These are phyloP conservation scores for Cladophialophora bantiana DNA, from an alignment of 2,329 filamentous ascomycete species.

Conservation along the genomic window DNA sequence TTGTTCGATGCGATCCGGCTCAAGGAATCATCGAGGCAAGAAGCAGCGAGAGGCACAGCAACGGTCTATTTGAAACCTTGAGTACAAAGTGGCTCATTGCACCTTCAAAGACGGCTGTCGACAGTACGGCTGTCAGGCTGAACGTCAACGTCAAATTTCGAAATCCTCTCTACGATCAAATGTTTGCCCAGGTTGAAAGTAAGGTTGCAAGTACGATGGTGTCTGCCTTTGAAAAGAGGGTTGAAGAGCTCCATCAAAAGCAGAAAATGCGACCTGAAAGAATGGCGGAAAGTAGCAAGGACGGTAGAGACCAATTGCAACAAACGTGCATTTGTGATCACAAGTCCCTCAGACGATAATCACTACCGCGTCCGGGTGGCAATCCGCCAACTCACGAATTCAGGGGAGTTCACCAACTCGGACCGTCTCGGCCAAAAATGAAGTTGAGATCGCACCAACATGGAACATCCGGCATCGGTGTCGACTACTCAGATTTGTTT, in stretches of 20 bases:
- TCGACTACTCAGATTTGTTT: not conserved
- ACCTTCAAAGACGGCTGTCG: constrained; percentile 43
- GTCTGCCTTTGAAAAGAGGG: constrained; percentile 86
- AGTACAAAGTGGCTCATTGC: constrained; percentile 54
- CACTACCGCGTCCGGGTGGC: not conserved
- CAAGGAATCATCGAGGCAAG: constrained; percentile 73
- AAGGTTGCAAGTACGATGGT: constrained; percentile 90
- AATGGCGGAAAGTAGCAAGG: not conserved
- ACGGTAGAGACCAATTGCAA: not conserved
- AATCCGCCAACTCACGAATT: not conserved
- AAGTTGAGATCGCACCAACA: not conserved
- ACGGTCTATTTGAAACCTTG: constrained; percentile 54
- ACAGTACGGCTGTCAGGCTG: constrained; percentile 76
- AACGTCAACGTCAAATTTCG: constrained; percentile 82
- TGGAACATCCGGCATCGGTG: not conserved
- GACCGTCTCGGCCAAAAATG: not conserved
- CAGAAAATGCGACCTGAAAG: not conserved
- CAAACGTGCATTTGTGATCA: not conserved
- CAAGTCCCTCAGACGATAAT: not conserved
- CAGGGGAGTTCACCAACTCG: not conserved
- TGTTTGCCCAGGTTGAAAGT: constrained; percentile 81
- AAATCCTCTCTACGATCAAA: constrained; percentile 84
- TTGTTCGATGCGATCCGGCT: constrained; percentile 77
- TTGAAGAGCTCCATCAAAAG: constrained; percentile 59
- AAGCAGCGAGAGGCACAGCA: constrained; percentile 64